Base-by-base conservation (phyloP, 2,329 filamentous ascomycete genomes). In the Delphinella strobiligena region DNA sequence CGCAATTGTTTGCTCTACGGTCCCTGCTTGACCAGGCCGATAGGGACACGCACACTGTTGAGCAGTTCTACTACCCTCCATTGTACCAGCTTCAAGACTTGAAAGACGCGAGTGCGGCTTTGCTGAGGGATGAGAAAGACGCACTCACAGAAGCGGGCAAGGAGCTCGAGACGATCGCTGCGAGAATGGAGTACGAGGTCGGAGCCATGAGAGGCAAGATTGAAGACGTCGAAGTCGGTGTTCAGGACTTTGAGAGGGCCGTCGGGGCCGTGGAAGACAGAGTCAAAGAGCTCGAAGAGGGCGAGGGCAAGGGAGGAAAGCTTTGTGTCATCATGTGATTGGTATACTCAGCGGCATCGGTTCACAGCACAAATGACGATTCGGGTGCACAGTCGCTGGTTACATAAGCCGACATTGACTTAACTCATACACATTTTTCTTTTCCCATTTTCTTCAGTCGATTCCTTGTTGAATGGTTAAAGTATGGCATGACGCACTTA, bases 121-220 rank as follows among this genome's bases (percentile, higher is more conserved):
- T 86, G 12, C 61, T 94, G 8, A 69, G 71, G 0, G 75, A 80
- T 35, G 82, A 93, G 60, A 74, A 79, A 31, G 69, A 71, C 16
- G 69, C 73, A 38, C 65, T 93, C 29, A 74, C 72, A 3, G 84
- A 91, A 54, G 72, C 72, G 12, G 67, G 87, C 45, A 81, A 81
- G 56, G 83, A 91, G 47, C 69, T 95, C 11, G 87, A 93, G 56
- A 74, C 81, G 16, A 66, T 93, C 30, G 77, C 81, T 2, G 85
- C 86, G 15, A 88, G 88, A 60, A 68, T 96, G 40, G 88, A 96
- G 53, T 96, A 96, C 59, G 89, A 95, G 64, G 80, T 95, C 45
- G 75, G 81, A 44, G 77, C 78, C 12, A 66, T 96, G n/a, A 70
- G 78, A 36, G 77, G 79, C 35, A 86, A 86, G 51, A 80, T 94